Base-by-base conservation (phyloP, 1,284 basidiomycete species). In the Ustilago trichophora region DNA sequence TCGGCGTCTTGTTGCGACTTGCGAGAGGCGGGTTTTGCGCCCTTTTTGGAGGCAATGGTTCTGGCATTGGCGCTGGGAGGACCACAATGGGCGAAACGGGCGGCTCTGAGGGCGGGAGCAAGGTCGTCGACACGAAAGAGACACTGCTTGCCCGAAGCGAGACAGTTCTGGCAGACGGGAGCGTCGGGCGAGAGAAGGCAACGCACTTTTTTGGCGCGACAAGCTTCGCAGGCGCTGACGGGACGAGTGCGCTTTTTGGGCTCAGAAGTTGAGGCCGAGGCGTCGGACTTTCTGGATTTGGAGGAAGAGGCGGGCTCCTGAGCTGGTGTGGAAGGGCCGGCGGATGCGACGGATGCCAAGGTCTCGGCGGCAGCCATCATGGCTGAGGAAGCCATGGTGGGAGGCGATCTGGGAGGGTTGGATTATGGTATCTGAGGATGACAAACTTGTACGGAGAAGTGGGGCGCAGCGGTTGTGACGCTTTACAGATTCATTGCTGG, bases 81-180 rank as follows among this genome's bases (percentile, higher is more conserved):
- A 16, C 70, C 73, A 47, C 70, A 70, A 16, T 70, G 64, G 15
- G 71, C 63, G 37, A 77, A 77, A 2, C 75, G 58, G 16, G 75
- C 58, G 6, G 62, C 57, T 25, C 76, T 52, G n/a, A 78, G 66
- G 9, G 73, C 65, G 2, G 76, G 75, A 10, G 59, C 56, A 9
- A 78, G 70, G 32, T 78, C 76, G 33, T 78, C 76, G 45, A 78
- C 56, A 27, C 74, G 59, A 42, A 78, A 78, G 35, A 76, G 63
- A 45, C 76, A 78, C 40, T 72, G 38, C 49, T 75, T 76, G 42
- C 75, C 76, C 4, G 62, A 59, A 0, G 69, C 51, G 8, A 72
- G 55, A 37, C 76, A 78, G 38, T 68, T 70, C 47, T 76, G 71
- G 40, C 76, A 78, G 40, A 75, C 60, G 16, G 73, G 72, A 3